phyloP scores from a whole-genome alignment of 2,329 filamentous ascomycete species.

The Alternaria ethzedia region DNA sequence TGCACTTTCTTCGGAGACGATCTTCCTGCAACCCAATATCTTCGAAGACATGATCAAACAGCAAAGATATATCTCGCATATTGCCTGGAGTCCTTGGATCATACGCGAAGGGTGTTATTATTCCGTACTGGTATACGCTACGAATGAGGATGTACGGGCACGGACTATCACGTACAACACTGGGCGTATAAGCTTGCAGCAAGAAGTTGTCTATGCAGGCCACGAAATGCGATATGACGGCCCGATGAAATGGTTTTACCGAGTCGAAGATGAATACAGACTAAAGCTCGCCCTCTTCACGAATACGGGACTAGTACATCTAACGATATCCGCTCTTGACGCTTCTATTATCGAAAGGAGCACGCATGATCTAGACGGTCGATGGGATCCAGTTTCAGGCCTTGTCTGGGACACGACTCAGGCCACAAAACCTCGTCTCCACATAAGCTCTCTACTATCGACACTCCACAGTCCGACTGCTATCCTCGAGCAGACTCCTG shows the following conservation, averaged over 20 bases:
- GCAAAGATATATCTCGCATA: slow-evolving; percentile 42
- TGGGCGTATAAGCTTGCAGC: slow-evolving; percentile 22
- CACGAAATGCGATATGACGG: slow-evolving; percentile 33
- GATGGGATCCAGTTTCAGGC: slow-evolving; percentile 52
- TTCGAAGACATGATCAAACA: slow-evolving; percentile 43
- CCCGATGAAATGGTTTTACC: slow-evolving; percentile 39
- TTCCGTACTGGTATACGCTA: slow-evolving; percentile 46
- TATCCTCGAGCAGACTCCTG: slow-evolving; percentile 33
- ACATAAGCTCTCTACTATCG: slow-evolving; percentile 48
- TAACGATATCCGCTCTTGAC: slow-evolving; percentile 32
- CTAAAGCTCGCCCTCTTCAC: slow-evolving; percentile 44
- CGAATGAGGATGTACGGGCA: slow-evolving; percentile 40
- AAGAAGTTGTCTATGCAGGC: slow-evolving; percentile 32
- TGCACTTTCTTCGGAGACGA: slow-evolving; percentile 13
- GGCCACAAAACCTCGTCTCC: slow-evolving; percentile 28
- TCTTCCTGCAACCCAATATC: slow-evolving; percentile 18
- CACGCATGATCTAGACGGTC: slow-evolving; percentile 47
- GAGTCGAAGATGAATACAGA: slow-evolving; percentile 14
- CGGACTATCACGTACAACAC: slow-evolving; percentile 25
- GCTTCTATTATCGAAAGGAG: slow-evolving; percentile 25
- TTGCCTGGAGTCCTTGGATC: slow-evolving; percentile 52
- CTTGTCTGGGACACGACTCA: slow-evolving; percentile 39
- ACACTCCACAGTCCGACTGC: slow-evolving; percentile 42
- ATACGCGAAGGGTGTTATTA: slow-evolving; percentile 15
- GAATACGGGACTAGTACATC: slow-evolving; percentile 29